Evolutionary conservation across 306 rosid species (phyloP), one percentile per base, ranked within the genome.

Genomic region (Phaseolus lunatus): DNA sequence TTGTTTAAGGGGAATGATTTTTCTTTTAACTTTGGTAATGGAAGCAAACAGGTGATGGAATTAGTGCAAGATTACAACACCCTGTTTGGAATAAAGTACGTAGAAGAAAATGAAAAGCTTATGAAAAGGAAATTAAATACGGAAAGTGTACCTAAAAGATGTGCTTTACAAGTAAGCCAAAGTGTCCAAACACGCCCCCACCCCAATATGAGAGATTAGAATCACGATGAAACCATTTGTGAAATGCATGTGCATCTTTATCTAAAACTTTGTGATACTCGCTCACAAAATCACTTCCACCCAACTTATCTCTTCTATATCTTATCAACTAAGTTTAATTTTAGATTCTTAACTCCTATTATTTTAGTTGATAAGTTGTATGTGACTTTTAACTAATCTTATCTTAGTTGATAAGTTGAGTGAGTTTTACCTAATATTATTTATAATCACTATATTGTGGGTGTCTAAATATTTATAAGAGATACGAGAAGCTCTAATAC

Each of bases 181-280:
- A 58, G 0, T 14, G 16, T 11, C 48, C 48, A 43, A 43, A 43
- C 48, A 43, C 48, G 48, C 48, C 48, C 11, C 16, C 6, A 72
- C 12, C 13, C 26, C 5, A 73, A 74, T 65, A 54, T 33, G 1
- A 67, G 2, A 39, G 33, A 62, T 52, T 6, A 56, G 23, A 33
- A n/a, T 7, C 4, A 50, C 9, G 1, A 18, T 45, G 37, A 29
- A 1, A 5, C 39, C 39, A 33, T 4, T 33, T 7, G 1, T 22
- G 77, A 82, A 68, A 54, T 76, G 75, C 75, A 56, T 77, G 12
- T 59, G 41, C 4, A 27, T 59, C 78, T 70, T 82, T 63, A 52
- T 45, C 52, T 31, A 7, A 9, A 73, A 65, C 23, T 39, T 26
- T 27, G 20, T 52, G 69, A 58, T 16, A 29, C 68, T 15, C n/a